These are phyloP conservation scores for Scutellospora calospora DNA, from an alignment of 371 early-diverging fungal genomes.

Conservation along the genomic window DNA sequence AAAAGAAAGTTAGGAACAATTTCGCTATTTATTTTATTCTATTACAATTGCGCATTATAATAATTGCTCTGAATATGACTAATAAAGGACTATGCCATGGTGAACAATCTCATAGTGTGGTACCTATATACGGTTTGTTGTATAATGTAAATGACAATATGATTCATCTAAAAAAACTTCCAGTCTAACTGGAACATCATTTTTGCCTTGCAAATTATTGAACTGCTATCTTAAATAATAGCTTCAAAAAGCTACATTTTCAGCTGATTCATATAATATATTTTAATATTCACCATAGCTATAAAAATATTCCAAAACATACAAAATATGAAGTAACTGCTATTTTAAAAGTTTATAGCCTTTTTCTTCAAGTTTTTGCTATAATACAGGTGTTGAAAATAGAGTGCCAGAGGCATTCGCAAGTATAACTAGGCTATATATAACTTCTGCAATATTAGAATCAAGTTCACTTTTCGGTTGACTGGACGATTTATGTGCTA, in stretches of 20 bases:
- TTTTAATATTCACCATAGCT: slow-evolving; percentile 5
- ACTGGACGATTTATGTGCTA: not conserved
- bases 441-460: slow-evolving; percentile 13
- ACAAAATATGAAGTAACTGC: slow-evolving; percentile 11
- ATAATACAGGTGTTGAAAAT: slow-evolving; percentile 20
- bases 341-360: slow-evolving; percentile 20
- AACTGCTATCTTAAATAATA: not conserved
- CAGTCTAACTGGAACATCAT: not conserved
- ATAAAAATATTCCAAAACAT: slow-evolving; percentile 9
- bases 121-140: not conserved
- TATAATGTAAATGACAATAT: not conserved
- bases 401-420: slow-evolving; percentile 14
- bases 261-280: not conserved
- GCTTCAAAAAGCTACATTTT: slow-evolving; percentile 11
- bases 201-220: slow-evolving; percentile 3
- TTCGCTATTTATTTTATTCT: not conserved
- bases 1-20: not conserved
- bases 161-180: slow-evolving; percentile 20
- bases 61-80: not conserved
- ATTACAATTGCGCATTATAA: not conserved
- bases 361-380: slow-evolving; percentile 25
- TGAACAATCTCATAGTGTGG: not conserved
- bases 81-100: not conserved
- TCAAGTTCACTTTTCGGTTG: slow-evolving; percentile 12
- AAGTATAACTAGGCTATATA: not conserved